Conservation (phyloP, 805 yeast species). For the Blastobotrys mokoenaii region DNA sequence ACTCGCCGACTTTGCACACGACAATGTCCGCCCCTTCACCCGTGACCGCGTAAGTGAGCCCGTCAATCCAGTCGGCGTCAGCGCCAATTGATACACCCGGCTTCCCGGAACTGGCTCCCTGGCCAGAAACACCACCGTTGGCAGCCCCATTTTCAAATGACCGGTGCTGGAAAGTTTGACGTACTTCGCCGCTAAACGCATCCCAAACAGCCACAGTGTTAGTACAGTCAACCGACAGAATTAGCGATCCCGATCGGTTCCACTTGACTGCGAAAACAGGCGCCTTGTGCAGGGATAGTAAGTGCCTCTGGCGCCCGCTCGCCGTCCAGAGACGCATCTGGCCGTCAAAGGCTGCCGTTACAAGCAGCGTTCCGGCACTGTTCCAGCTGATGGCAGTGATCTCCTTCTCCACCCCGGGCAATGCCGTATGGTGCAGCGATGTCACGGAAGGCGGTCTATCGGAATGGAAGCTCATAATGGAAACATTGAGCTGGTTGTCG, state of each 20-base stretch:
- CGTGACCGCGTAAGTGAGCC: conserved; percentile 61
- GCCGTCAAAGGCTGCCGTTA: conserved; percentile 63
- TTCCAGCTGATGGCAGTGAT: conserved; percentile 47
- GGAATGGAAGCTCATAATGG: neutral
- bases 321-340: conserved; percentile 73
- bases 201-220: conserved; percentile 61
- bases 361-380: conserved; percentile 50
- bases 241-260: conserved; percentile 46
- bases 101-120: too few relatives aligned
- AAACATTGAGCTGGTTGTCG: neutral
- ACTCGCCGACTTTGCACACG: conserved; percentile 44
- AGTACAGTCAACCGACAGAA: conserved; percentile 53
- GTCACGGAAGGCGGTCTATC: conserved; percentile 1
- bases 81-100: conserved; percentile 30
- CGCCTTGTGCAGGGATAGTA: conserved; percentile 40
- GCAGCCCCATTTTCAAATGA: conserved; percentile 1
- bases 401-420: conserved; percentile 15
- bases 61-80: conserved; percentile 69
- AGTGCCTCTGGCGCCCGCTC: conserved; percentile 56
- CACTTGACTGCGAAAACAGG: conserved; percentile 53
- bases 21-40: conserved; percentile 46
- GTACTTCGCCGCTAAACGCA: conserved; percentile 40
- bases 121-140: neutral
- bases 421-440: neutral
- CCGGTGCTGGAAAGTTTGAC: conserved; percentile 13